Evolutionary conservation across 768 basidiomycete species (phyloP), one percentile per base, ranked within the genome.

Genomic region (Porphyrellus cyaneotinctus): DNA sequence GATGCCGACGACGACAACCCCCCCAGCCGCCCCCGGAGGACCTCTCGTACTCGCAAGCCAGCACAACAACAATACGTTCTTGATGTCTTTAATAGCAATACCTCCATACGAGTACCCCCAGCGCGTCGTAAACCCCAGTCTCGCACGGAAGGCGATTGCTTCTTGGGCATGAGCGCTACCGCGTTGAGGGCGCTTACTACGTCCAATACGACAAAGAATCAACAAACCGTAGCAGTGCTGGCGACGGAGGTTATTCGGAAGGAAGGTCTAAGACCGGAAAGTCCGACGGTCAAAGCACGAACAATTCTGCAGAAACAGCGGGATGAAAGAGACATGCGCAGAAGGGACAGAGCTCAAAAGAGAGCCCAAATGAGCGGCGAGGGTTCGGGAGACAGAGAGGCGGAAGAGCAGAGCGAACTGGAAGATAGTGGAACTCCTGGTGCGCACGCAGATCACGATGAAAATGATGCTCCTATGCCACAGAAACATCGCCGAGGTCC

Each of bases 121-220:
- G 62, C 75, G 39, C 78, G 84, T 43, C 78, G 83, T 32, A 83
- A 74, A 63, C 53, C 63, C 53, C 66, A 64, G 28, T 47, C 62
- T 39, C 67, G 70, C 18, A 57, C 62, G 15, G 70, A 75, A 32
- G 72, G 72, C 6, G 70, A 74, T 44, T 68, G 70, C 18, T 86
- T 87, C 65, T 74, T 78, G 47, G 81, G 84, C 30, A 84, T 91
- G 83, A 85, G 78, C 47, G 79, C 83, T 18, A 75, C 80, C 2
- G 84, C 87, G 9, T 71, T 91, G 52, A 85, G 81, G 63, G 76
- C 83, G 33, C 75, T 92, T 49, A 92, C 89, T 11, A 75, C 74
- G 15, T 78, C 80, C 36, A 91, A 92, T 66, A 92, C 89, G 1
- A 68, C 74, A 44, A 80, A 72, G 64, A 92, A 92, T 60, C 88